Evolutionary conservation across 441 rosid species (phyloP).

Genomic region (Biscutella auriculata): DNA sequence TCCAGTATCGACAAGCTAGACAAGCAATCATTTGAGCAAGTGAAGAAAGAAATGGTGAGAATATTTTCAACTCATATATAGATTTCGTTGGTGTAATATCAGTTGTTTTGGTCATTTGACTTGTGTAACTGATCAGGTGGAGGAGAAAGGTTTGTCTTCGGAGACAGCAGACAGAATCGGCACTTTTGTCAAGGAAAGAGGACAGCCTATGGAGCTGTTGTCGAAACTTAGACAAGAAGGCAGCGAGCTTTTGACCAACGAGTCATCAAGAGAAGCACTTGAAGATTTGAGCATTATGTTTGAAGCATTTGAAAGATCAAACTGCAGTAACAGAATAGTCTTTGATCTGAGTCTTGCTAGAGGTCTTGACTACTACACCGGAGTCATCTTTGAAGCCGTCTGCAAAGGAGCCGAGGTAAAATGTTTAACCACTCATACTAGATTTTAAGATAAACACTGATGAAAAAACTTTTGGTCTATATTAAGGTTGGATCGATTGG

Average conservation of each 20-base stretch:
- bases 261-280: slow-evolving; percentile 53
- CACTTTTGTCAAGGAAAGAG: slow-evolving; percentile 65
- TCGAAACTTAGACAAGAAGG: slow-evolving; percentile 49
- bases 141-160: slow-evolving; percentile 64
- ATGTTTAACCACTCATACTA: too few relatives aligned
- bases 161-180: slow-evolving; percentile 80
- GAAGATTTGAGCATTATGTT: slow-evolving; percentile 66
- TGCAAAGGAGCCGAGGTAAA: slow-evolving; percentile 68
- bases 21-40: slow-evolving; percentile 59
- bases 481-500: slow-evolving; percentile 87
- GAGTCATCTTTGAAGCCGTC: slow-evolving; percentile 82
- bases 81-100: too few relatives aligned
- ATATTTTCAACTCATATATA: too few relatives aligned
- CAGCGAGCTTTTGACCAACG: slow-evolving; percentile 44
- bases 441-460: too few relatives aligned
- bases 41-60: slow-evolving; percentile 74
- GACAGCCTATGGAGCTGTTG: slow-evolving; percentile 49
- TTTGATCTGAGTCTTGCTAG: slow-evolving; percentile 94
- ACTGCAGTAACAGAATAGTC: slow-evolving; percentile 63
- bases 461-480: neutral
- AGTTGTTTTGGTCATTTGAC: too few relatives aligned
- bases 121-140: neutral
- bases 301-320: slow-evolving; percentile 66
- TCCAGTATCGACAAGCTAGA: slow-evolving; percentile 53
- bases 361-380: slow-evolving; percentile 95